A percentile compares a stretch with the other conserved stretches of the same genome.
Conservation (phyloP, 139 green algal species). For the Chlorella sp. region DNA sequence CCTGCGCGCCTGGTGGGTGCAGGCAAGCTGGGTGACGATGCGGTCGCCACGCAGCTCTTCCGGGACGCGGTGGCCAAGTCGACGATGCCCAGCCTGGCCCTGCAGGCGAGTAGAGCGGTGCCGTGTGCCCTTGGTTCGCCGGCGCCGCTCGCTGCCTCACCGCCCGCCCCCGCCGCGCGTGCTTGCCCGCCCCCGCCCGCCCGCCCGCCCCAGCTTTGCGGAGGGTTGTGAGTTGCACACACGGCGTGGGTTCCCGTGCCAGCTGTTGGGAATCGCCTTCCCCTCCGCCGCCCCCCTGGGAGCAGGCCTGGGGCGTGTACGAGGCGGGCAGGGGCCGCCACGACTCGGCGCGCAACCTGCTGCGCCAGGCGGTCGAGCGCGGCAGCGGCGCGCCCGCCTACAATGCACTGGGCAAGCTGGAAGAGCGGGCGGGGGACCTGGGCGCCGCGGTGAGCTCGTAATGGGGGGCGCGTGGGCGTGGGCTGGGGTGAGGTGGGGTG, state of each 20-base stretch:
- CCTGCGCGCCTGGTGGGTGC: too few species aligned
- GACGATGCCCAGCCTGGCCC: conserved; percentile 1
- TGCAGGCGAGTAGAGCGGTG: too few species aligned
- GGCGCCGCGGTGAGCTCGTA: too few species aligned
- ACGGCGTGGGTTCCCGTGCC: too few species aligned
- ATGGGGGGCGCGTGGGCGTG: too few species aligned
- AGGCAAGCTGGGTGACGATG: neutral
- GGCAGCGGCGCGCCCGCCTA: conserved; percentile 27
- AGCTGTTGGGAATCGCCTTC: too few species aligned
- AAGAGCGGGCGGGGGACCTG: conserved; percentile 6
- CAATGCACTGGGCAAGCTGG: conserved; percentile 7
- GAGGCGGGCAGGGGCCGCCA: conserved; percentile 10
- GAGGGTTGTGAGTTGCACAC: too few species aligned
- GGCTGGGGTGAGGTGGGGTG: too few species aligned
- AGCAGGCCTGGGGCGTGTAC: conserved; percentile 26
- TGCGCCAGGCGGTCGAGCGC: conserved; percentile 32
- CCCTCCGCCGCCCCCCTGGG: neutral
- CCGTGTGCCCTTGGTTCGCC: neutral
- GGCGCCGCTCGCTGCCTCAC: neutral
- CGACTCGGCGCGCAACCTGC: conserved; percentile 35
- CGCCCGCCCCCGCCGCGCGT: too few species aligned
- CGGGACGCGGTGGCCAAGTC: neutral
- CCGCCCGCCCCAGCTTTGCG: too few species aligned
- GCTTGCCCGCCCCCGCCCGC: too few species aligned
- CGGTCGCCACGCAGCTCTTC: neutral